These are phyloP conservation scores for Cucurbita argyrosperma DNA, from an alignment of 306 rosid genomes.

Conservation along the genomic window DNA sequence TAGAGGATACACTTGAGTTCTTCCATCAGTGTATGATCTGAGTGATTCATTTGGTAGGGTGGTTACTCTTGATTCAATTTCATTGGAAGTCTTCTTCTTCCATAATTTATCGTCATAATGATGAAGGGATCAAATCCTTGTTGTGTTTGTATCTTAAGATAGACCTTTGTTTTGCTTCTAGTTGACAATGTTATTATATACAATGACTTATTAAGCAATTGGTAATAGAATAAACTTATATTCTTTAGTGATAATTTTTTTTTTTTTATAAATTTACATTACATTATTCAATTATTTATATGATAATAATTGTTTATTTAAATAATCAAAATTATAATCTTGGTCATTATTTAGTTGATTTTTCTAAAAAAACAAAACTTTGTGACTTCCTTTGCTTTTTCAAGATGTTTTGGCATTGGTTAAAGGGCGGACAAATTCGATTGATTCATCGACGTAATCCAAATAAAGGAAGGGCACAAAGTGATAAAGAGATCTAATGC, in stretches of 20 bases:
- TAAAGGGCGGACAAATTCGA: no score
- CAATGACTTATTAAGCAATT: background rate
- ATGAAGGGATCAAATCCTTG: constrained; percentile 6
- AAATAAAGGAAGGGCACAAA: no score
- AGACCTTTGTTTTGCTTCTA: background rate
- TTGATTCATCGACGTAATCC: background rate
- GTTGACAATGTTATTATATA: background rate
- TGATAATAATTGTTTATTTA: no score
- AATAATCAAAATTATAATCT: no score
- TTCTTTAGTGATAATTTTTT: no score
- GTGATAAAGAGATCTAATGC: no score
- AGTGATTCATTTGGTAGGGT: constrained; percentile 6
- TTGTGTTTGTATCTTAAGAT: constrained; percentile 4
- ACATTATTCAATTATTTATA: no score
- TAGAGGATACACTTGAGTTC: constrained; percentile 1
- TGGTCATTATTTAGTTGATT: no score
- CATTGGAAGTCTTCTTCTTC: background rate
- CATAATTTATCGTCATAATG: background rate
- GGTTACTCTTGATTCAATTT: constrained; percentile 6
- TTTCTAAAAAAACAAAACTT: no score
- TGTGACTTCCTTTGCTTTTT: no score
- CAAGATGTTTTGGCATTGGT: no score
- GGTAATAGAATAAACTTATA: background rate
- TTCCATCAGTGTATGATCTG: background rate
- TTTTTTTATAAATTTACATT: no score